These are phyloP conservation scores for Cornus suecica DNA, from an alignment of 148 eudicot species.

Conservation along the genomic window DNA sequence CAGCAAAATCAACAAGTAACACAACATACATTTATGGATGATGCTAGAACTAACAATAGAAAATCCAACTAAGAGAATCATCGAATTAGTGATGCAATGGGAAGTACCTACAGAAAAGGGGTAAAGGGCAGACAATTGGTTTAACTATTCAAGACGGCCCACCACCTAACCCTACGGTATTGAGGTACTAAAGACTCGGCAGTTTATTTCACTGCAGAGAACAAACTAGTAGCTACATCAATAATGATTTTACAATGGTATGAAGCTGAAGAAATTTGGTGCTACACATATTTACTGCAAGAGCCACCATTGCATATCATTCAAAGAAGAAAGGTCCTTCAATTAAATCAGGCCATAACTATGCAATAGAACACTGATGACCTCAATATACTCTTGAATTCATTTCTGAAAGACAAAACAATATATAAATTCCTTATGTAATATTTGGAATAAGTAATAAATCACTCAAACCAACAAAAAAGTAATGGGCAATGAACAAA, in stretches of 20 bases:
- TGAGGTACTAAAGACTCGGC: too few species aligned
- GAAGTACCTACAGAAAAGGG: too few species aligned
- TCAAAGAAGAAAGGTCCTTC: background rate
- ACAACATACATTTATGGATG: too few species aligned
- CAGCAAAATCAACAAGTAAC: too few species aligned
- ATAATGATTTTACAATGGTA: background rate
- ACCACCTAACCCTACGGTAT: too few species aligned
- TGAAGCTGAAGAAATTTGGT: background rate
- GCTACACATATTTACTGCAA: background rate
- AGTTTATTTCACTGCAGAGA: too few species aligned
- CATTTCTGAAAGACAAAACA: background rate
- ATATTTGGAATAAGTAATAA: background rate
- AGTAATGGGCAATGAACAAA: conserved; percentile 23
- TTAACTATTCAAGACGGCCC: too few species aligned
- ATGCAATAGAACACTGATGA: background rate
- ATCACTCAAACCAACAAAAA: background rate
- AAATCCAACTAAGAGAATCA: too few species aligned
- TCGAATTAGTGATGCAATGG: too few species aligned
- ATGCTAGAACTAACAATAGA: too few species aligned
- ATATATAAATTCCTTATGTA: background rate
- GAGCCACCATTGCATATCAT: background rate
- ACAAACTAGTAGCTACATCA: too few species aligned
- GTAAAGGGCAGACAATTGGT: too few species aligned
- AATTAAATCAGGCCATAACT: background rate
- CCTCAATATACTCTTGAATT: background rate